These are phyloP conservation scores for Neonectria neomacrospora DNA, from an alignment of 2,329 filamentous ascomycete genomes.

Conservation along the genomic window DNA sequence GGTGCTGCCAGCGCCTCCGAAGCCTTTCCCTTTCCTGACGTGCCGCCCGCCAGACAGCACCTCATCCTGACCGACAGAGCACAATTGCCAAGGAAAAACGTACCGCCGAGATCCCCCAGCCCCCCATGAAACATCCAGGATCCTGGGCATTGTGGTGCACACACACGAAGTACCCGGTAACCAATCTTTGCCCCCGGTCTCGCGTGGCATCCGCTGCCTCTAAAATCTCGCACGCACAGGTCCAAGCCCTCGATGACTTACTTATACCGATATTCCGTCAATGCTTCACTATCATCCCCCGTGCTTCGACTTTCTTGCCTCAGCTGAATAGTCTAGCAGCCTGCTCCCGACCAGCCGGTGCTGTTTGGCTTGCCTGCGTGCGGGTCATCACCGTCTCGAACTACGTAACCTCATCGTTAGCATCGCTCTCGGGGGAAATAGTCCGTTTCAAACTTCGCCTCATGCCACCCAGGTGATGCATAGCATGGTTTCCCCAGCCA, in stretches of 20 bases:
- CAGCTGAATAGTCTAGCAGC: background rate
- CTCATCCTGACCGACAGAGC: slow-evolving; percentile 16
- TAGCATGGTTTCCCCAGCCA: slow-evolving; percentile 22
- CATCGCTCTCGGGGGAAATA: slow-evolving; percentile 6
- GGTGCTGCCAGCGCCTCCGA: background rate
- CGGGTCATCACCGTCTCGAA: background rate
- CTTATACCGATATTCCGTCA: background rate
- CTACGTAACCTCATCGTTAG: background rate
- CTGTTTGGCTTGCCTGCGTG: background rate
- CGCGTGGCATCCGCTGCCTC: background rate
- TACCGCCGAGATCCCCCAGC: slow-evolving; percentile 8
- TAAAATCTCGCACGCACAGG: background rate
- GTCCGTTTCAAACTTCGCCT: slow-evolving; percentile 8
- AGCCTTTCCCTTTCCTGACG: slow-evolving; percentile 11
- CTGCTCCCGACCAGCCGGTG: background rate
- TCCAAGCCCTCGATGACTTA: background rate
- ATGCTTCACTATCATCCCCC: background rate
- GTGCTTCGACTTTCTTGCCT: background rate
- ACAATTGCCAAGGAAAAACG: slow-evolving; percentile 11
- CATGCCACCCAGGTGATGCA: background rate
- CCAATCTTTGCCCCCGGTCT: background rate
- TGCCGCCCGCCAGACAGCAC: slow-evolving; percentile 4
- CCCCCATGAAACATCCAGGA: slow-evolving; percentile 9
- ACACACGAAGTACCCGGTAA: background rate
- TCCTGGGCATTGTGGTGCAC: slow-evolving; percentile 1